These are phyloP conservation scores for Pseudocercospora cruenta DNA, from an alignment of 2,329 filamentous ascomycete species.

Conservation along the genomic window DNA sequence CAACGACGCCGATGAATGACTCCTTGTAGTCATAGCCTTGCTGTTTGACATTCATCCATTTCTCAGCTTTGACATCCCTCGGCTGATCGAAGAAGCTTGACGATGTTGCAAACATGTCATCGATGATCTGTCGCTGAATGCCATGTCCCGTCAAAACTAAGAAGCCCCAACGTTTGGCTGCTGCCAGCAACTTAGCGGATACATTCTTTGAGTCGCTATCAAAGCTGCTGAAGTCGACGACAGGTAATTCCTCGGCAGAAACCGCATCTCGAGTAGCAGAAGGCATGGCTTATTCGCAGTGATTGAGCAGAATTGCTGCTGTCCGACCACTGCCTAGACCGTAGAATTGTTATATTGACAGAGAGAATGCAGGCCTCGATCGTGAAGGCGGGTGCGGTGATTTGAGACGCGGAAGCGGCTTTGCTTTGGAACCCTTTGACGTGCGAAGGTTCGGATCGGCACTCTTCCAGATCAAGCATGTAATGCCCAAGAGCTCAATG, in stretches of 20 bases:
- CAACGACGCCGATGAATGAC: constrained; percentile 3
- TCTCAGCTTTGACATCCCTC: background rate
- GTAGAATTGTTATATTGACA: background rate
- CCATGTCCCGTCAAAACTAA: constrained; percentile 2
- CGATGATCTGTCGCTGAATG: background rate
- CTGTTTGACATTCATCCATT: constrained; percentile 7
- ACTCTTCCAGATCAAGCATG: background rate
- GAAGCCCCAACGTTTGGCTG: constrained; percentile 5
- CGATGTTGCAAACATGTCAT: constrained; percentile 6
- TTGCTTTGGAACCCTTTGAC: background rate
- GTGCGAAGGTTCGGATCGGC: background rate
- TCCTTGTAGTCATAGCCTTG: constrained; percentile 11
- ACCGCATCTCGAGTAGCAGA: background rate
- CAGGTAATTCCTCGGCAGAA: background rate
- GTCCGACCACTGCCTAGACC: background rate
- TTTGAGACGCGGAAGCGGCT: background rate
- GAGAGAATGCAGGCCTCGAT: background rate
- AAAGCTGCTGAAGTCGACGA: background rate
- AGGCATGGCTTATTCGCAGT: background rate
- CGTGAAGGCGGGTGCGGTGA: background rate
- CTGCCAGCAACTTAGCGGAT: background rate
- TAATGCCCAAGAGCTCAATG: background rate
- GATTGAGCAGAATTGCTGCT: background rate
- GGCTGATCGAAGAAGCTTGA: constrained; percentile 12
- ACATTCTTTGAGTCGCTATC: background rate